These are phyloP conservation scores for Simmondsia chinensis DNA, from an alignment of 148 eudicot species.

Conservation along the genomic window DNA sequence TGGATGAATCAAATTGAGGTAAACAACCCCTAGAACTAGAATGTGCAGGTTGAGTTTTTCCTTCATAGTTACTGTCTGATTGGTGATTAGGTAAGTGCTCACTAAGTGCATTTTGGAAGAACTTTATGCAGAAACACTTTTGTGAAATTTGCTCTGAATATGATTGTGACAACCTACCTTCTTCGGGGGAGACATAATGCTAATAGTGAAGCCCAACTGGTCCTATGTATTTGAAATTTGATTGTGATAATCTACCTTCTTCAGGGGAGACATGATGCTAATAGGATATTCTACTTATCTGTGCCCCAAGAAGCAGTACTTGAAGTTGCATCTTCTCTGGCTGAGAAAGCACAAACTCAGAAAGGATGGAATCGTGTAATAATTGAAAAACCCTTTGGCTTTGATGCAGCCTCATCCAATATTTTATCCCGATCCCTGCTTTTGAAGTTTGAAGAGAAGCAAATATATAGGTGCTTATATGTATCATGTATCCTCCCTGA, in stretches of 20 bases:
- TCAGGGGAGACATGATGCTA: constrained; percentile 22
- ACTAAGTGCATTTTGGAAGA: no score
- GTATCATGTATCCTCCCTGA: not conserved
- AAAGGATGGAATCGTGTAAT: constrained; percentile 32
- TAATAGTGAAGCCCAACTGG: constrained; percentile 9
- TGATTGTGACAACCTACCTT: constrained; percentile 8
- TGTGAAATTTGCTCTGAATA: no score
- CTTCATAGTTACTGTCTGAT: no score
- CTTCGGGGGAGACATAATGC: constrained; percentile 20
- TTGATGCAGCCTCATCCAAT: constrained; percentile 16
- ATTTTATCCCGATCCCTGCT: constrained; percentile 17
- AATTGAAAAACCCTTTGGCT: constrained; percentile 33
- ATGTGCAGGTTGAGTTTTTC: no score
- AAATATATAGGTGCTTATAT: constrained; percentile 15
- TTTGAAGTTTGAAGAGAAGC: constrained; percentile 21
- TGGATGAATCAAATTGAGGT: constrained; percentile 26
- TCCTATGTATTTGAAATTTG: constrained; percentile 6
- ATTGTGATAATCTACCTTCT: constrained; percentile 8
- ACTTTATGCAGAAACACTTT: no score
- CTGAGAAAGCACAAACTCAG: constrained; percentile 20
- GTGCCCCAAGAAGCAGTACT: constrained; percentile 19
- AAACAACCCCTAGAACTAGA: no score
- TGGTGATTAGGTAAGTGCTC: no score
- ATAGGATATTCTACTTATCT: constrained; percentile 32
- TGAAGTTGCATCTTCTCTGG: constrained; percentile 26